Evolutionary conservation across 441 rosid species (phyloP), one percentile per base, ranked within the genome.

Genomic region (Cnidoscolus chayamansa): DNA sequence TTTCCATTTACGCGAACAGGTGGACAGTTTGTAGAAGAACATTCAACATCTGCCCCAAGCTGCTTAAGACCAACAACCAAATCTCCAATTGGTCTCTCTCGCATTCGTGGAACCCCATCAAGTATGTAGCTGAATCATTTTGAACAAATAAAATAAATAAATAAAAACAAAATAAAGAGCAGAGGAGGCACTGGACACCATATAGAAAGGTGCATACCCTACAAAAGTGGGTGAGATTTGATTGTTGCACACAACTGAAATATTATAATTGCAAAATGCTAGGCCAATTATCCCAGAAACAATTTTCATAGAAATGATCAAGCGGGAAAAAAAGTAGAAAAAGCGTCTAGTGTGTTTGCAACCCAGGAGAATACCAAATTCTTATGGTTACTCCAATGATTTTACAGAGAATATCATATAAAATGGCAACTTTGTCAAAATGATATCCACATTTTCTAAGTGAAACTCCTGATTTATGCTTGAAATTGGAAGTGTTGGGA

Each of bases 1-100:
- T 88, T 89, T 71, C 80, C 93, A 56, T 86, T 89, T 31, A 95
- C 79, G 49, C 64, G 86, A 77, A 95, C 97, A 82, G 98, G 98
- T 67, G 98, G 98, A 15, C 99, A 95, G 69, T 84, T 82, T 60
- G 98, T 95, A 50, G 81, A 70, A 61, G 86, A 85, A 78, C 97
- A 95, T 72, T 89, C 83, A 71, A 84, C 86, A 78, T 88, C 96
- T 31, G 96, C 97, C 71, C 99, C 99, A 73, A 95, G 95, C 84
- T 95, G 99, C 89, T 91, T 85, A 73, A 93, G 99, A 76, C 96
- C 98, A 67, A 66, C 51, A 37, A 92, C 92, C 82, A 95, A 81
- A 85, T 93, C 99, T 49, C 89, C 97, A 61, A 91, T 95, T 16
- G 97, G 99, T 83, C 99, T 90, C 87, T 95, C 98, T 72, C 99